phyloP scores from a whole-genome alignment of 2,329 filamentous ascomycete genomes.

The Cucurbitaria berberidis region DNA sequence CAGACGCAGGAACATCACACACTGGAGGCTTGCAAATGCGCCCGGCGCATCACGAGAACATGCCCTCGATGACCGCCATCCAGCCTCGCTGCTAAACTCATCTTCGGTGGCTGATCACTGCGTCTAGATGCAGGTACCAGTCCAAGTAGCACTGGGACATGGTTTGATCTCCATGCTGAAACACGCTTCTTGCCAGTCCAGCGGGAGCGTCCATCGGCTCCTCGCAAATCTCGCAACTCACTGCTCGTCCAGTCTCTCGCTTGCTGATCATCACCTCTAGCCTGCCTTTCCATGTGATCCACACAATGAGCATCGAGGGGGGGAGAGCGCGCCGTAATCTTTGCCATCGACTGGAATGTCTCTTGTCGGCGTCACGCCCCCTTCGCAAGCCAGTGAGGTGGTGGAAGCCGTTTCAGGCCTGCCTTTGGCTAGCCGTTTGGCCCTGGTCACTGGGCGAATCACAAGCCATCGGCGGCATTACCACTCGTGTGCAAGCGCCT shows the following conservation, averaged over 20 bases:
- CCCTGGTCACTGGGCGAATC: slow-evolving; percentile 39
- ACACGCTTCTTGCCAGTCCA: slow-evolving; percentile 30
- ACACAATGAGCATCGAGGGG: slow-evolving; percentile 15
- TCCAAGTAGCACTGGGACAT: slow-evolving; percentile 41
- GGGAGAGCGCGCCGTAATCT: not conserved
- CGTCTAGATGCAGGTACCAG: slow-evolving; percentile 47
- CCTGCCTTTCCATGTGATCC: slow-evolving; percentile 1
- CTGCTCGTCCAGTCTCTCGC: slow-evolving; percentile 13
- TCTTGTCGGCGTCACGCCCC: slow-evolving; percentile 41
- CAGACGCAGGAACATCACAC: slow-evolving; percentile 18
- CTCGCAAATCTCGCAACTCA: slow-evolving; percentile 13
- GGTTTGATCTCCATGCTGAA: slow-evolving; percentile 49
- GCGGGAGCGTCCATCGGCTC: slow-evolving; percentile 24
- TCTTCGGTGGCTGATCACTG: slow-evolving; percentile 33
- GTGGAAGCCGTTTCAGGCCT: slow-evolving; percentile 44
- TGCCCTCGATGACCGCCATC: slow-evolving; percentile 15
- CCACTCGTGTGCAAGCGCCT: slow-evolving; percentile 41
- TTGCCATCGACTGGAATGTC: slow-evolving; percentile 10
- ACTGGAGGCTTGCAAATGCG: slow-evolving; percentile 14
- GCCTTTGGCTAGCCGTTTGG: slow-evolving; percentile 37
- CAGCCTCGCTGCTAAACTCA: slow-evolving; percentile 27
- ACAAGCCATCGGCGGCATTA: slow-evolving; percentile 23
- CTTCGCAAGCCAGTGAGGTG: slow-evolving; percentile 33
- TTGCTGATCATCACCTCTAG: slow-evolving; percentile 3
- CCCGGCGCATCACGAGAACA: slow-evolving; percentile 19